phyloP scores from a whole-genome alignment of 202 grass and related monocot genomes.

The Zoysia matrella region DNA sequence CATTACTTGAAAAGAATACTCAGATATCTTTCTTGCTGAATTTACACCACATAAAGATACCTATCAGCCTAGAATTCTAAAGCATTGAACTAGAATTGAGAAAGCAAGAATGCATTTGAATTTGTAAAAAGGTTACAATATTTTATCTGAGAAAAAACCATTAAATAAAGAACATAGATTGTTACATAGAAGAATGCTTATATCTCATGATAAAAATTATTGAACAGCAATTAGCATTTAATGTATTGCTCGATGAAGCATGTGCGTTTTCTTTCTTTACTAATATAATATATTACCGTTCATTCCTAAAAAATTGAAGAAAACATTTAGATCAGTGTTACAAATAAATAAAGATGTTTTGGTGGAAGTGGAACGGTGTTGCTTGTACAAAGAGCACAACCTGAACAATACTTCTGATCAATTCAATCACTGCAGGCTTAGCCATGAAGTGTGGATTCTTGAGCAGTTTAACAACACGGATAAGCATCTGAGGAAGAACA shows the following conservation, averaged over 20 bases:
- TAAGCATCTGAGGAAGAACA: constrained; percentile 83
- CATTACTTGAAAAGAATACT: constrained; percentile 2
- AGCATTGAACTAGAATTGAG: constrained; percentile 10
- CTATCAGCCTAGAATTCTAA: not conserved
- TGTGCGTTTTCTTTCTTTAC: too few relatives aligned
- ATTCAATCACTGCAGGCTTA: constrained; percentile 83
- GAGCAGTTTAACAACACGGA: constrained; percentile 84
- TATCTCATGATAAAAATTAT: not conserved
- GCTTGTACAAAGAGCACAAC: constrained; percentile 37
- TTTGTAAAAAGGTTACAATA: constrained; percentile 7
- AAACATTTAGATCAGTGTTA: not conserved
- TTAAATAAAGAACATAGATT: not conserved
- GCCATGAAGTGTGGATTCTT: constrained; percentile 99
- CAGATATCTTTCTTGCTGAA: constrained; percentile 19
- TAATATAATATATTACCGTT: too few relatives aligned
- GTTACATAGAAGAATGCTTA: constrained; percentile 22
- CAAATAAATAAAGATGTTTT: not conserved
- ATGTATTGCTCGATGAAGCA: not conserved
- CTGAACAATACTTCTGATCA: constrained; percentile 98
- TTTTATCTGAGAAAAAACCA: constrained; percentile 30
- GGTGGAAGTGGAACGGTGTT: not conserved
- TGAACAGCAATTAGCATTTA: constrained; percentile 5
- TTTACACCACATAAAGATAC: not conserved
- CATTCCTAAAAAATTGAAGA: not conserved
- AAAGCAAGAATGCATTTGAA: not conserved